Evolutionary conservation across 805 yeast species (phyloP).

Genomic region (Cyberlindnera bimundalis): DNA sequence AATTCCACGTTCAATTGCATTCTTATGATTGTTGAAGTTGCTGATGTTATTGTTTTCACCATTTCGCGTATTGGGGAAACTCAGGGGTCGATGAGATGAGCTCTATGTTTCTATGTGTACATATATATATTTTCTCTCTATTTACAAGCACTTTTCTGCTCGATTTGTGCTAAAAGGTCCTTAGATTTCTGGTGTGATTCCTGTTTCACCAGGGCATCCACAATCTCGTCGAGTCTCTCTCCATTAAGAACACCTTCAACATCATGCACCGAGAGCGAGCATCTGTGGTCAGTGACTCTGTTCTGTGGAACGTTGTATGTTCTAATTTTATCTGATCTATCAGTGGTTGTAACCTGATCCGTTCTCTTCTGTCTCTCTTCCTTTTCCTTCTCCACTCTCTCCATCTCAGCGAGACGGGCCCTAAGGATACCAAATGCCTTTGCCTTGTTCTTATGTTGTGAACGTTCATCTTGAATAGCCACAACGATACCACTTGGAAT

Average conservation of each 20-base stretch:
- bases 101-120: too few species aligned
- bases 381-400: slow-evolving; percentile 58
- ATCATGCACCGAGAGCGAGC: slow-evolving; percentile 77
- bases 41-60: background rate
- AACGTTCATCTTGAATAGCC: slow-evolving; percentile 89
- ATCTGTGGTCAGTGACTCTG: slow-evolving; percentile 90
- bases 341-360: slow-evolving; percentile 84
- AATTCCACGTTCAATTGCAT: background rate
- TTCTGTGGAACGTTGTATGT: slow-evolving; percentile 94
- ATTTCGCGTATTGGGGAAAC: background rate
- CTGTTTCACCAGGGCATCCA: slow-evolving; percentile 46
- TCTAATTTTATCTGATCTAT: slow-evolving; percentile 87
- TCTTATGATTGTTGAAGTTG: background rate
- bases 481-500: slow-evolving; percentile 88
- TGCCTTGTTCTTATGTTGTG: slow-evolving; percentile 92
- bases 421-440: slow-evolving; percentile 82
- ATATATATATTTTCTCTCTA: slow-evolving; percentile 10
- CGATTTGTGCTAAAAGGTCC: slow-evolving; percentile 17
- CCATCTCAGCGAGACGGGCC: slow-evolving; percentile 80
- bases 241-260: slow-evolving; percentile 65
- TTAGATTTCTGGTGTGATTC: slow-evolving; percentile 45
- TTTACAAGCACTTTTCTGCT: slow-evolving; percentile 4
- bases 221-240: slow-evolving; percentile 49
- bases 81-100: background rate
- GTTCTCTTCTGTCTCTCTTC: slow-evolving; percentile 66